These are phyloP conservation scores for Hordeum vulgare DNA, from an alignment of 176 grass and related monocot species.

Conservation along the genomic window DNA sequence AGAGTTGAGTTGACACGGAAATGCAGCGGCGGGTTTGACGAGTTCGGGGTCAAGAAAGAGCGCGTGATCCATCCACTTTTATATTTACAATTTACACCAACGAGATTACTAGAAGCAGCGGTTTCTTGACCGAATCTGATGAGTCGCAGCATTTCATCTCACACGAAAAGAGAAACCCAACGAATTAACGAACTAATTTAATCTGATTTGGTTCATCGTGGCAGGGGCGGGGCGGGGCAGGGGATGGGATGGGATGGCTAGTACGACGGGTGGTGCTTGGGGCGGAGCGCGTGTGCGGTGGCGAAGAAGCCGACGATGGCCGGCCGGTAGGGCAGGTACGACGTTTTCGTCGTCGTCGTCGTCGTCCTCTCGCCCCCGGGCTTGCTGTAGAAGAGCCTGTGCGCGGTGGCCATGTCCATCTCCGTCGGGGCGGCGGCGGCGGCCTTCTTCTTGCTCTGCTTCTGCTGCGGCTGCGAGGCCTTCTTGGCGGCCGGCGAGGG, in stretches of 20 bases:
- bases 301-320: conserved; percentile 46
- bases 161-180: not conserved
- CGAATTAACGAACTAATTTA: not conserved
- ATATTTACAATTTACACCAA: not conserved
- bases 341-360: conserved; percentile 10
- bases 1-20: not conserved
- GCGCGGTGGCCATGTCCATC: conserved; percentile 59
- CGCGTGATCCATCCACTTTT: not conserved
- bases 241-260: not conserved
- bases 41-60: not conserved
- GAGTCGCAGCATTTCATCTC: too few species aligned
- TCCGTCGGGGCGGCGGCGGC: not conserved
- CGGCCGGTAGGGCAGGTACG: conserved; percentile 54
- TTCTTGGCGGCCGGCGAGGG: not conserved
- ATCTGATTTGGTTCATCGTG: not conserved
- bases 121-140: not conserved
- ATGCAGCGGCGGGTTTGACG: not conserved
- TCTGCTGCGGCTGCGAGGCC: not conserved
- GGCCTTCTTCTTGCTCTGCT: conserved; percentile 23
- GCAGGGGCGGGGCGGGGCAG: not conserved
- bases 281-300: conserved; percentile 31
- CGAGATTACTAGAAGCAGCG: not conserved
- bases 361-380: not conserved
- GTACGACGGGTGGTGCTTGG: conserved; percentile 37
- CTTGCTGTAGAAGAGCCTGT: conserved; percentile 53